A percentile compares a stretch with the other conserved stretches of the same genome.
These are phyloP conservation scores for Pyrrhoderma noxium DNA, from an alignment of 1,284 basidiomycete species.

Conservation along the genomic window DNA sequence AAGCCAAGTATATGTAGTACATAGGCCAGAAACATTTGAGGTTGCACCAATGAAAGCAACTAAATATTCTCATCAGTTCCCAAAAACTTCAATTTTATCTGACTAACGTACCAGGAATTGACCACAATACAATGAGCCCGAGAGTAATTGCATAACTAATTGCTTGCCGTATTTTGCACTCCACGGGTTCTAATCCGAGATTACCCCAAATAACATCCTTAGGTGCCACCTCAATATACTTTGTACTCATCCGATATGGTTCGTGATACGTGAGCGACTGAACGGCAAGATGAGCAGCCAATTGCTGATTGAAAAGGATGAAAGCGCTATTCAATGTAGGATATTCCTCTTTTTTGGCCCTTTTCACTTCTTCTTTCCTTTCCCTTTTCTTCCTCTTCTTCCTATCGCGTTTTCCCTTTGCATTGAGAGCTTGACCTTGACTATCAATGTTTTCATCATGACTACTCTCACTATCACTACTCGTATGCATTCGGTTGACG, in stretches of 20 bases:
- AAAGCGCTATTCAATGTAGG: conserved; percentile 82
- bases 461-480: conserved; percentile 18
- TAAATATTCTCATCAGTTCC: conserved; percentile 35
- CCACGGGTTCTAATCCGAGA: conserved; percentile 84
- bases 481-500: conserved; percentile 20
- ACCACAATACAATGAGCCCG: conserved; percentile 66
- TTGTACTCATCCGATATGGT: conserved; percentile 69
- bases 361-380: neutral
- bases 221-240: conserved; percentile 69
- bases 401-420: conserved; percentile 14
- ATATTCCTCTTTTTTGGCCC: conserved; percentile 36
- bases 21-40: conserved; percentile 76
- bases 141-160: conserved; percentile 58
- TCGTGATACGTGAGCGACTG: conserved; percentile 70
- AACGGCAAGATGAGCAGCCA: conserved; percentile 83
- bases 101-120: conserved; percentile 49
- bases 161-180: conserved; percentile 57
- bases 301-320: conserved; percentile 89
- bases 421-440: neutral
- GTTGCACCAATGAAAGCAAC: conserved; percentile 84
- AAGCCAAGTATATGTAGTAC: conserved; percentile 60
- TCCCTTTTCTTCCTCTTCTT: neutral
- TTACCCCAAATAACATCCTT: conserved; percentile 91
- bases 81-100: conserved; percentile 1
- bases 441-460: conserved; percentile 12